Percentiles rank a stretch among this genome's conserved stretches.
Conservation (phyloP, 352 stramenopile genomes). For the Phytophthora chlamydospora region DNA sequence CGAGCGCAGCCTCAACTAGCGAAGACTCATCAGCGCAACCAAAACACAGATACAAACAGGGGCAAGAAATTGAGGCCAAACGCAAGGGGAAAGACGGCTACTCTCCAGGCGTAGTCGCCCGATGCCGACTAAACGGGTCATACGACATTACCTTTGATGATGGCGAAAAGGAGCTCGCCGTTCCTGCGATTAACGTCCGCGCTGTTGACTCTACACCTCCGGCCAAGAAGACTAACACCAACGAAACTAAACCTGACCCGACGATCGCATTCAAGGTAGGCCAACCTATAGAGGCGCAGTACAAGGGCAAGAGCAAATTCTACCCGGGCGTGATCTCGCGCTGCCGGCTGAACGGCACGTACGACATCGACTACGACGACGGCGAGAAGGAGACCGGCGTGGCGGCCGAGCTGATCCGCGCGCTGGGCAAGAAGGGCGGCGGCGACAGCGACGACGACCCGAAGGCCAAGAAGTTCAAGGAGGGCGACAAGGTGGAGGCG, state of each 20-base stretch:
- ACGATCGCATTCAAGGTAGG: slow-evolving; percentile 43
- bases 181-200: slow-evolving; percentile 15
- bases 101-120: slow-evolving; percentile 54
- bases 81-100: slow-evolving; percentile 65
- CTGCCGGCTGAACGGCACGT: slow-evolving; percentile 9
- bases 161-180: slow-evolving; percentile 46
- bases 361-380: slow-evolving; percentile 20
- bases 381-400: slow-evolving; percentile 20
- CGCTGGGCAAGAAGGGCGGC: slow-evolving; percentile 6
- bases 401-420: slow-evolving; percentile 14
- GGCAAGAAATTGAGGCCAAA: slow-evolving; percentile 48
- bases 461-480: slow-evolving; percentile 20
- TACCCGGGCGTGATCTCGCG: slow-evolving; percentile 15
- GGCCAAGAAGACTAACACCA: slow-evolving; percentile 1
- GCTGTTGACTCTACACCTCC: background rate
- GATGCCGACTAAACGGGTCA: slow-evolving; percentile 63
- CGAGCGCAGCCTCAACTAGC: slow-evolving; percentile 37
- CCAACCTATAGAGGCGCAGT: slow-evolving; percentile 43
- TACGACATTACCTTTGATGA: slow-evolving; percentile 86
- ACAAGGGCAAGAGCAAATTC: slow-evolving; percentile 24
- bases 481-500: slow-evolving; percentile 20
- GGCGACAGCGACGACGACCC: slow-evolving; percentile 12
- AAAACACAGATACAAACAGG: slow-evolving; percentile 42
- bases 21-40: slow-evolving; percentile 45
- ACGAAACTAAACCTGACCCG: background rate